phyloP scores from a whole-genome alignment of 2,329 filamentous ascomycete genomes.

The Aaosphaeria arxii region DNA sequence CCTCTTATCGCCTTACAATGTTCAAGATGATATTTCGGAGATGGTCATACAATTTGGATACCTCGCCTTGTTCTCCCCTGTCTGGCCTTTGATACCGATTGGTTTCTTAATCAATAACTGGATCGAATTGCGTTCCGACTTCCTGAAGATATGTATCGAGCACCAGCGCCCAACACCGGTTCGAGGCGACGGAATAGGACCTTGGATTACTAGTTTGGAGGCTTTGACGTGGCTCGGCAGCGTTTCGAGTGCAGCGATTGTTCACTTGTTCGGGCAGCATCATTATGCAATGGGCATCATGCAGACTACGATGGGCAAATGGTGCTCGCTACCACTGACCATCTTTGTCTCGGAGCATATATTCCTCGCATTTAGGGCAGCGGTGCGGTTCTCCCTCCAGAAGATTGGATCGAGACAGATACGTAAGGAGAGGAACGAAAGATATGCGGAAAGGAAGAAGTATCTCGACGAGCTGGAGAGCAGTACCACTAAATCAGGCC shows the following conservation, averaged over 20 bases:
- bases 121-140: constrained; percentile 33
- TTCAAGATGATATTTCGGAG: constrained; percentile 32
- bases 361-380: constrained; percentile 27
- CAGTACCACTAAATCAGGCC: constrained; percentile 10
- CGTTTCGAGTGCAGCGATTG: constrained; percentile 29
- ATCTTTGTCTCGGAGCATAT: constrained; percentile 32
- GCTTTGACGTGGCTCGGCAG: constrained; percentile 32
- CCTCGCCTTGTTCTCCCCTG: constrained; percentile 30
- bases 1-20: constrained; percentile 26
- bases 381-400: constrained; percentile 21
- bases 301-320: constrained; percentile 6
- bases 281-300: neutral
- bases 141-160: constrained; percentile 32
- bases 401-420: constrained; percentile 29
- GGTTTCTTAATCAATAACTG: constrained; percentile 37
- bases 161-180: constrained; percentile 24
- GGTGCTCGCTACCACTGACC: constrained; percentile 27
- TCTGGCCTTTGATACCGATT: constrained; percentile 33
- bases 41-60: constrained; percentile 38
- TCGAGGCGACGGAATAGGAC: constrained; percentile 30
- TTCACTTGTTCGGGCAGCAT: constrained; percentile 27
- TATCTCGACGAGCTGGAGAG: constrained; percentile 25
- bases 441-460: constrained; percentile 24
- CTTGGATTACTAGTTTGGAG: constrained; percentile 31
- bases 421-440: constrained; percentile 20